Conservation (phyloP, 1,139 yeast genomes). For the Candida tetrigidarum region DNA sequence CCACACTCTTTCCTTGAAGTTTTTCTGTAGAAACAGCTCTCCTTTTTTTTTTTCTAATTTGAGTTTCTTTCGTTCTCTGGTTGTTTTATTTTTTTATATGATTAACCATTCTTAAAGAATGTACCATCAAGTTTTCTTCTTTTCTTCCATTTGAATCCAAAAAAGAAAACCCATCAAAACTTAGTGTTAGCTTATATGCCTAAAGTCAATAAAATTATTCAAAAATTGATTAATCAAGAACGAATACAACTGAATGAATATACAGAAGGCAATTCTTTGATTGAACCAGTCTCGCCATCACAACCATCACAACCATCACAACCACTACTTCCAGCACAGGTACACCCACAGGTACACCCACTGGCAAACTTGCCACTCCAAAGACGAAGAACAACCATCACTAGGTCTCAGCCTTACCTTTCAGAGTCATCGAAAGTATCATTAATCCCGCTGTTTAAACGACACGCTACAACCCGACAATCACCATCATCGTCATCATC, state of each 20-base stretch:
- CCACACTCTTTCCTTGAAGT: not conserved
- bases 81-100: not conserved
- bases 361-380: not conserved
- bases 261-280: not conserved
- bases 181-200: constrained; percentile 1
- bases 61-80: not conserved
- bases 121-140: not conserved
- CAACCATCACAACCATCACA: not conserved
- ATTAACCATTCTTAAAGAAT: constrained; percentile 2
- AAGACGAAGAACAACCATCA: not conserved
- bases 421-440: not conserved
- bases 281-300: not conserved
- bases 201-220: constrained; percentile 6
- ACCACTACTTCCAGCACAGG: not conserved
- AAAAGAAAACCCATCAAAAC: not conserved
- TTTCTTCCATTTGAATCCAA: constrained; percentile 1
- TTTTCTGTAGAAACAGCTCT: not conserved
- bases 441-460: not conserved
- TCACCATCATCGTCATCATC: not conserved
- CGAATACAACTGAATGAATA: constrained; percentile 3
- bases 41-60: not conserved
- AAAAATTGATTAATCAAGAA: constrained; percentile 6
- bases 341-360: not conserved
- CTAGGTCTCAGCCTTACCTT: not conserved
- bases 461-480: not conserved